Base-by-base conservation (phyloP, 345 rosid genomes). In the Aegle marmelos region DNA sequence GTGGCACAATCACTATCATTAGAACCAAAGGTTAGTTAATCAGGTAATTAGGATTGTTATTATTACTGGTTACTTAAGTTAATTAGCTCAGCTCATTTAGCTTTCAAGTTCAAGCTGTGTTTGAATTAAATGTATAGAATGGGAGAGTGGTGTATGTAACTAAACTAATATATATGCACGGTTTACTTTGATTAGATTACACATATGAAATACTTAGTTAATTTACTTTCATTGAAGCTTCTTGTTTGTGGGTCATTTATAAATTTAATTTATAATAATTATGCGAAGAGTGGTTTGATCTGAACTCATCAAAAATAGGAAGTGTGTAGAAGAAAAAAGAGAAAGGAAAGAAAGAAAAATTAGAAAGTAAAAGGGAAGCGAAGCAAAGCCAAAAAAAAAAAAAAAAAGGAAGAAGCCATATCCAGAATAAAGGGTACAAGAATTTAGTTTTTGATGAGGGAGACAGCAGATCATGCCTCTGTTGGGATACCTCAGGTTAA, bases 1-100 rank as follows among this genome's bases (percentile, higher is more conserved):
- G 89, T 85, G 99, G 99, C 82, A 94, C 98, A 5, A 90, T 96
- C 82, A 96, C 99, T n/a, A 96, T 96, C 60, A 90, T 96, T 60
- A 90, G 99, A 87, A 96, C 99, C 80, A 96, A 82, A 86, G 97
- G 94, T 72, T 91, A 82, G 90, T 39, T 45, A 48, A 64, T 68
- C 70, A 69, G 34, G 21, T 22, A 22, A 2, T 25, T 72, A 72
- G 31, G 4, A 13, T 34, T 33, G 9, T 6, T 54, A 17, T 17
- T 28, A 74, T 22, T 63, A 27, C 17, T 17, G 58, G n/a, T 36
- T 65, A 33, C 8, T 34, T 19, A 63, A 31, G n/a, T 31, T 17
- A 31, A 63, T 31, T 31, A 31, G 2, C 4, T 17, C 19, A 14
- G 21, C 6, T 19, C 67, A 5, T 62, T 63, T 31, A 33, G 11